phyloP scores from a whole-genome alignment of 208 protist species.

The Wallacemonas sp. region DNA sequence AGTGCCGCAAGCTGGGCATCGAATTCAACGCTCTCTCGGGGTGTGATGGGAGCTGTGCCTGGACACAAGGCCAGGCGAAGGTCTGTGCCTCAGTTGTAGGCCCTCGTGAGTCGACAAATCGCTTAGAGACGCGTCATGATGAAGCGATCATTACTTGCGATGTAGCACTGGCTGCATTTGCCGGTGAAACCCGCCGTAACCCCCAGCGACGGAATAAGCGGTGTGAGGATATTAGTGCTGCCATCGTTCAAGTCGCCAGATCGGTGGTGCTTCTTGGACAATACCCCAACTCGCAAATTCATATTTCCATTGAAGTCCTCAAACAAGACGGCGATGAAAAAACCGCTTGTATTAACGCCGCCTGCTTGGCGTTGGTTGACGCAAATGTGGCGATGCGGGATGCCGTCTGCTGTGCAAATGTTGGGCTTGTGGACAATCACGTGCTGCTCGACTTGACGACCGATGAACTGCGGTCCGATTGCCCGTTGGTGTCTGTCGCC shows the following conservation, averaged over 20 bases:
- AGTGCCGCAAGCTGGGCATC: slow-evolving; percentile 56
- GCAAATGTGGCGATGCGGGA: slow-evolving; percentile 86
- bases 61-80: slow-evolving; percentile 49
- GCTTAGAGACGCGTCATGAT: slow-evolving; percentile 58
- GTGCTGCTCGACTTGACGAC: slow-evolving; percentile 75
- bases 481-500: slow-evolving; percentile 56
- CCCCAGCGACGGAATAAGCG: slow-evolving; percentile 54
- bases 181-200: slow-evolving; percentile 61
- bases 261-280: slow-evolving; percentile 77
- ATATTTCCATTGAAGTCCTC: slow-evolving; percentile 82
- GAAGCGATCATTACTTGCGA: slow-evolving; percentile 79
- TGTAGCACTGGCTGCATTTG: slow-evolving; percentile 79
- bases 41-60: slow-evolving; percentile 77
- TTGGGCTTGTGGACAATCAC: slow-evolving; percentile 65
- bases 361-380: slow-evolving; percentile 83
- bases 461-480: slow-evolving; percentile 79
- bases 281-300: slow-evolving; percentile 88
- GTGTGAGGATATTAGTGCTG: slow-evolving; percentile 74
- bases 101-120: slow-evolving; percentile 57
- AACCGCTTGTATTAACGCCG: slow-evolving; percentile 84
- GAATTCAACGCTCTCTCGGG: slow-evolving; percentile 67
- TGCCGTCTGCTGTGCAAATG: slow-evolving; percentile 63
- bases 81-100: slow-evolving; percentile 79
- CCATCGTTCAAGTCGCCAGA: slow-evolving; percentile 70
- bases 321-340: slow-evolving; percentile 82